Evolutionary conservation across 805 yeast species (phyloP).

Genomic region (Barnettozyma wickerhamii): DNA sequence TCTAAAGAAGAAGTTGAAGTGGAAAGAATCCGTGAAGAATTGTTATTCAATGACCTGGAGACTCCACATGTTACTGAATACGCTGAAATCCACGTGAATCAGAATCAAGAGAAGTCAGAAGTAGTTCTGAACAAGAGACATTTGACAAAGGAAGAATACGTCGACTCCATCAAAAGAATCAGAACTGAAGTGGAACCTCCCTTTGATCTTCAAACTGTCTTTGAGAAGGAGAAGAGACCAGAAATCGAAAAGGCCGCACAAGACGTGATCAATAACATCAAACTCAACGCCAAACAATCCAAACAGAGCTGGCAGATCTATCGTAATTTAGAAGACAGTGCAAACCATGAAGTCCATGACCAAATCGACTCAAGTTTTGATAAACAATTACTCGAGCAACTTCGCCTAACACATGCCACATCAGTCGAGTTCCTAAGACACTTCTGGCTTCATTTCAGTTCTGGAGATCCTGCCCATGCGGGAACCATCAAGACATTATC

Average conservation of each 20-base stretch:
- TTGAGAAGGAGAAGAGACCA: conserved; percentile 23
- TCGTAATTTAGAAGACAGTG: conserved; percentile 22
- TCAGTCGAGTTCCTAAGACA: conserved; percentile 73
- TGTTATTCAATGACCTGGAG: conserved; percentile 49
- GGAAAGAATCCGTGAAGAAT: conserved; percentile 37
- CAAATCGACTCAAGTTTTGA: conserved; percentile 33
- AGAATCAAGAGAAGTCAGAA: conserved; percentile 16
- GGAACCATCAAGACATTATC: conserved; percentile 41
- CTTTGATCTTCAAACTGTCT: conserved; percentile 28
- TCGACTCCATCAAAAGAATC: conserved; percentile 17
- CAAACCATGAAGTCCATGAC: conserved; percentile 22
- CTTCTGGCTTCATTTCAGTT: conserved; percentile 63
- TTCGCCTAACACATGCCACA: conserved; percentile 63
- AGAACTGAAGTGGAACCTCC: conserved; percentile 15
- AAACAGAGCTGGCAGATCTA: conserved; percentile 39
- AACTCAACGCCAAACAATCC: conserved; percentile 50
- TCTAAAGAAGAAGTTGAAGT: conserved; percentile 35
- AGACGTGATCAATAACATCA: conserved; percentile 44
- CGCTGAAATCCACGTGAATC: conserved; percentile 36
- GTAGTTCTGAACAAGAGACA: conserved; percentile 2
- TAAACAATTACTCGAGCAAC: conserved; percentile 39
- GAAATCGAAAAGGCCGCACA: conserved; percentile 38
- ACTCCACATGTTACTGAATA: conserved; percentile 44
- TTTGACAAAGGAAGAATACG: conserved; percentile 23
- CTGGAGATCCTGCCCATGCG: conserved; percentile 43